phyloP scores from a whole-genome alignment of 495 filamentous ascomycete genomes.

The Aspergillus asperescens region DNA sequence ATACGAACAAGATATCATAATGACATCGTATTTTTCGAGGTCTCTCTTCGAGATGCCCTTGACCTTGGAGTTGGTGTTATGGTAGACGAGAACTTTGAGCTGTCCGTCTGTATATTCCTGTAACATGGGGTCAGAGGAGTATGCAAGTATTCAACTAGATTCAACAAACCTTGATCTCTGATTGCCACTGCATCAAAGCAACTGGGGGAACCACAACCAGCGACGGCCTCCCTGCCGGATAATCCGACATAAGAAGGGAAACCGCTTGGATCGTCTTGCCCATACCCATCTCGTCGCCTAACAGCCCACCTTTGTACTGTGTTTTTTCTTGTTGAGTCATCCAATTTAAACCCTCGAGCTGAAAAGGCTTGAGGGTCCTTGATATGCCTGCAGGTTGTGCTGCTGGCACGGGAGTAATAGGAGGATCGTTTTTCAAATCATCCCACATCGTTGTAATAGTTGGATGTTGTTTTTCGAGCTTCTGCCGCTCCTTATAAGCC shows the following conservation, averaged over 20 bases:
- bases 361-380: slow-evolving; percentile 81
- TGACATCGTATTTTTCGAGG: slow-evolving; percentile 77
- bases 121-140: not conserved
- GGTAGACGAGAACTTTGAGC: slow-evolving; percentile 81
- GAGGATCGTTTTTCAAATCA: slow-evolving; percentile 59
- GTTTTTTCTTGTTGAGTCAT: slow-evolving; percentile 84
- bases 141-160: not conserved
- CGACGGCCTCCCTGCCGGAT: slow-evolving; percentile 72
- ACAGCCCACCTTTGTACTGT: slow-evolving; percentile 76
- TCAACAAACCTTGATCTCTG: slow-evolving; percentile 63
- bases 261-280: slow-evolving; percentile 98
- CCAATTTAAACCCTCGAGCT: slow-evolving; percentile 90
- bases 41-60: slow-evolving; percentile 69
- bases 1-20: slow-evolving; percentile 75
- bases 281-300: slow-evolving; percentile 97
- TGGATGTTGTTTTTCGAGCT: slow-evolving; percentile 73
- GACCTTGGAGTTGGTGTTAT: slow-evolving; percentile 76
- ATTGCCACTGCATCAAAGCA: slow-evolving; percentile 94
- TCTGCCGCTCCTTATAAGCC: slow-evolving; percentile 50
- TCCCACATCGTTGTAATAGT: slow-evolving; percentile 77
- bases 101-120: slow-evolving; percentile 80
- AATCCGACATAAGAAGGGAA: slow-evolving; percentile 95
- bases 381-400: slow-evolving; percentile 74
- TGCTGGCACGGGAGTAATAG: slow-evolving; percentile 59
- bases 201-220: slow-evolving; percentile 92